Evolutionary conservation across 495 filamentous ascomycete species (phyloP).

Genomic region (Penicillium ucsense): DNA sequence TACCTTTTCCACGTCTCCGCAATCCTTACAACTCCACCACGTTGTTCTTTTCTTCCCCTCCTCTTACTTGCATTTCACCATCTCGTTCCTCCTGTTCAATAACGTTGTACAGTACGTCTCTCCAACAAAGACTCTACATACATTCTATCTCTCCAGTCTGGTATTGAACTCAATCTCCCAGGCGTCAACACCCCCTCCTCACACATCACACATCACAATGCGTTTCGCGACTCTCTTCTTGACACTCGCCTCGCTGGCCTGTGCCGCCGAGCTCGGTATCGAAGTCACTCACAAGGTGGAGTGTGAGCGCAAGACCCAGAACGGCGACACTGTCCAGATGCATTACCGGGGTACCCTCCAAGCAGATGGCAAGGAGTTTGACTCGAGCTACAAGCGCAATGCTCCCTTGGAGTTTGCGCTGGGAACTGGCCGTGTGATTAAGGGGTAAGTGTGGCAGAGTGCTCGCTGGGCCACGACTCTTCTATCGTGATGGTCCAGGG

Average conservation of each 20-base stretch:
- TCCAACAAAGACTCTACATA: too few relatives aligned
- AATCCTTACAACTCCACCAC: background rate
- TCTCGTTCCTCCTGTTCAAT: background rate
- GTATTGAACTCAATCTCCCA: background rate
- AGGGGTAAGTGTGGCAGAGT: constrained; percentile 43
- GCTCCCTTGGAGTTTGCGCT: constrained; percentile 69
- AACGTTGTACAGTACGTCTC: too few relatives aligned
- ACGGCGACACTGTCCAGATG: constrained; percentile 70
- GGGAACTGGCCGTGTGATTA: constrained; percentile 75
- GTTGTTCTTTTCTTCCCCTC: background rate
- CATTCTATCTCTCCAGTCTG: too few relatives aligned
- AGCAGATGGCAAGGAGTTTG: constrained; percentile 42
- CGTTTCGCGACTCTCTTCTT: constrained; percentile 36
- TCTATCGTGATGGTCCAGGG: background rate
- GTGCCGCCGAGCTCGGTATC: constrained; percentile 54
- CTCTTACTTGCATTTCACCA: background rate
- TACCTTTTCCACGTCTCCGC: background rate
- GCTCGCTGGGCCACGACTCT: background rate
- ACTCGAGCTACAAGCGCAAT: constrained; percentile 60
- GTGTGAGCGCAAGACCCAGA: constrained; percentile 62
- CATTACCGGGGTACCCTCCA: constrained; percentile 79
- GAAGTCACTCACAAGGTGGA: constrained; percentile 63
- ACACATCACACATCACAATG: constrained; percentile 14
- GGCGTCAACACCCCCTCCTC: background rate
- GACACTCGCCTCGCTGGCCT: constrained; percentile 39